Evolutionary conservation across 2,329 filamentous ascomycete species (phyloP).

Genomic region (Fusarium verticillioides): DNA sequence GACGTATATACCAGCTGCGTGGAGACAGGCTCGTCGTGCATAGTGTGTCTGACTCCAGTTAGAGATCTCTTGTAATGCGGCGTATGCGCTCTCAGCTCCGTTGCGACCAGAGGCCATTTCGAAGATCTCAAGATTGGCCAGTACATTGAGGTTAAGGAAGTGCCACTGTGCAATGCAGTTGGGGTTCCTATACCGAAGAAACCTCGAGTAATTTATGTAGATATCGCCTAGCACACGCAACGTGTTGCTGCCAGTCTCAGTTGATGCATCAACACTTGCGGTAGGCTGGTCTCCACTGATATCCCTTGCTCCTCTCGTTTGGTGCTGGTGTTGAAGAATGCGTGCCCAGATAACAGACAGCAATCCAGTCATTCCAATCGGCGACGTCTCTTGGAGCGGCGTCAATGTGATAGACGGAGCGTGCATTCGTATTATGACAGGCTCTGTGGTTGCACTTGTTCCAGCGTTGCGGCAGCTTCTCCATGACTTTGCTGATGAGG

Average conservation of each 20-base stretch:
- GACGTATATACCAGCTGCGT: not conserved
- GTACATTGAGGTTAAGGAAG: not conserved
- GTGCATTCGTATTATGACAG: not conserved
- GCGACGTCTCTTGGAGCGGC: not conserved
- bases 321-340: not conserved
- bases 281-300: accelerated
- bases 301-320: not conserved
- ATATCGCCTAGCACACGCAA: not conserved
- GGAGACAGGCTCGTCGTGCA: slow-evolving; percentile 4
- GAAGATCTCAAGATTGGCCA: slow-evolving; percentile 1
- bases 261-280: not conserved
- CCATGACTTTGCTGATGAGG: slow-evolving; percentile 3
- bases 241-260: not conserved
- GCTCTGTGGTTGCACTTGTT: not conserved
- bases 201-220: not conserved
- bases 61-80: not conserved
- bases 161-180: slow-evolving; percentile 20
- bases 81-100: not conserved
- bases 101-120: slow-evolving; percentile 2
- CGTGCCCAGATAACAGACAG: not conserved
- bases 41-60: slow-evolving; percentile 1
- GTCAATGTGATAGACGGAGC: not conserved
- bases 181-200: not conserved
- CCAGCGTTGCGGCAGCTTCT: not conserved
- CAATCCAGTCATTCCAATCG: not conserved